Conservation (phyloP, 2,329 filamentous ascomycete genomes). For the Ceratocystis alfenasii region DNA sequence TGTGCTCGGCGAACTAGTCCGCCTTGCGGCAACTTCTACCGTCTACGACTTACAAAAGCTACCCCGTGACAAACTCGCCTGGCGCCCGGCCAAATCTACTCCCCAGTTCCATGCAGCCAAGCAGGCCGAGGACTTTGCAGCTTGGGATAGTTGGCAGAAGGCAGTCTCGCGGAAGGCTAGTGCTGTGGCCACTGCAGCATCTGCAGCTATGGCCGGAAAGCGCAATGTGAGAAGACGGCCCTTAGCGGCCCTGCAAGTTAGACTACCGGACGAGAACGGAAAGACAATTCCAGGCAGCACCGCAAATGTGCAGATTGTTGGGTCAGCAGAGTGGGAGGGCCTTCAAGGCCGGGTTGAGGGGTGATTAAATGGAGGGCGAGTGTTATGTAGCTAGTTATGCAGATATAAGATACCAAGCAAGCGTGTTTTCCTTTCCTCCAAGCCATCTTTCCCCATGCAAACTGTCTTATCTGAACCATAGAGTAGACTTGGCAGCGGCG, state of each 20-base stretch:
- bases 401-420: slow-evolving; percentile 16
- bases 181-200: slow-evolving; percentile 28
- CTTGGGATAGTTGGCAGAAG: slow-evolving; percentile 48
- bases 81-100: slow-evolving; percentile 52
- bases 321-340: slow-evolving; percentile 44
- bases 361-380: not conserved
- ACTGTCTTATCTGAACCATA: no score
- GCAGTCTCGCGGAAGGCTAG: slow-evolving; percentile 43
- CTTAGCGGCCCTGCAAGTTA: slow-evolving; percentile 40
- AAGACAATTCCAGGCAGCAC: slow-evolving; percentile 33
- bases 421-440: not conserved
- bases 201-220: slow-evolving; percentile 19
- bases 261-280: slow-evolving; percentile 37
- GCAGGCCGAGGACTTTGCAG: slow-evolving; percentile 52
- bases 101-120: slow-evolving; percentile 55
- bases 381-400: slow-evolving; percentile 19
- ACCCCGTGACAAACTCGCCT: slow-evolving; percentile 49
- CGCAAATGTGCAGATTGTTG: slow-evolving; percentile 40
- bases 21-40: slow-evolving; percentile 44
- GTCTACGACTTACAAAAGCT: slow-evolving; percentile 48
- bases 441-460: no score
- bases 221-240: slow-evolving; percentile 26
- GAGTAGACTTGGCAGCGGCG: not conserved
- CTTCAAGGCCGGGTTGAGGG: slow-evolving; percentile 36
- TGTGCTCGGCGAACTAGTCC: slow-evolving; percentile 52